Evolutionary conservation across 768 basidiomycete species (phyloP).

Genomic region (Mycena epipterygia): DNA sequence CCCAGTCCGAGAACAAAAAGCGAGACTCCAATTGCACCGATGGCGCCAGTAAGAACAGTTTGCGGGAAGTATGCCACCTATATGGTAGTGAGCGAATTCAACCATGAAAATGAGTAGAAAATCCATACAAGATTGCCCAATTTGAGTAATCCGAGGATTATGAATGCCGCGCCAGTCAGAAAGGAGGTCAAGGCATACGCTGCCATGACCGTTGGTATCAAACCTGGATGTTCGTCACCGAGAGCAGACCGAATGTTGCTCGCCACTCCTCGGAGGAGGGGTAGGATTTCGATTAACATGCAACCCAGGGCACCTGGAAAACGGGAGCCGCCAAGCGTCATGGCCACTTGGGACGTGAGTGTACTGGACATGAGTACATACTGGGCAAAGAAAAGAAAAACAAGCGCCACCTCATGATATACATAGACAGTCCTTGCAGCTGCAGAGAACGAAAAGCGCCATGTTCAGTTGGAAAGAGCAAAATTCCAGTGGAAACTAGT

Average conservation of each 20-base stretch:
- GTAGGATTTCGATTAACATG: constrained; percentile 44
- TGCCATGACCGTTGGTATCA: constrained; percentile 44
- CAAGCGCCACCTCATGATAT: constrained; percentile 37
- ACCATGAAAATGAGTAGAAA: not conserved
- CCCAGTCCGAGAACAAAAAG: constrained; percentile 39
- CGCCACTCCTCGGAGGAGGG: constrained; percentile 38
- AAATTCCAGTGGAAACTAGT: constrained; percentile 40
- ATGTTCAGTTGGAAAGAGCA: constrained; percentile 37
- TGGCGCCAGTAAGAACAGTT: constrained; percentile 41
- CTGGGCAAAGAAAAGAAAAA: not conserved
- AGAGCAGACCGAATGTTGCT: constrained; percentile 38
- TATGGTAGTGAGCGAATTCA: not conserved
- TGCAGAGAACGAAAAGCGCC: constrained; percentile 37
- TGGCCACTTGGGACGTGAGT: constrained; percentile 37
- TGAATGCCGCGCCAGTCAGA: constrained; percentile 37
- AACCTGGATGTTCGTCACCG: constrained; percentile 38
- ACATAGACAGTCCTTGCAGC: constrained; percentile 42
- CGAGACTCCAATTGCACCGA: constrained; percentile 42
- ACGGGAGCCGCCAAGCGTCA: constrained; percentile 41
- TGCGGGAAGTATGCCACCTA: constrained; percentile 45
- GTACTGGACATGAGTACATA: constrained; percentile 18
- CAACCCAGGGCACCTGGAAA: constrained; percentile 40
- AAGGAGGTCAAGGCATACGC: constrained; percentile 42
- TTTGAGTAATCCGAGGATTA: constrained; percentile 40
- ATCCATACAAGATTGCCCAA: constrained; percentile 34